These are phyloP conservation scores for Alternaria ethzedia DNA, from an alignment of 2,329 filamentous ascomycete genomes.

Conservation along the genomic window DNA sequence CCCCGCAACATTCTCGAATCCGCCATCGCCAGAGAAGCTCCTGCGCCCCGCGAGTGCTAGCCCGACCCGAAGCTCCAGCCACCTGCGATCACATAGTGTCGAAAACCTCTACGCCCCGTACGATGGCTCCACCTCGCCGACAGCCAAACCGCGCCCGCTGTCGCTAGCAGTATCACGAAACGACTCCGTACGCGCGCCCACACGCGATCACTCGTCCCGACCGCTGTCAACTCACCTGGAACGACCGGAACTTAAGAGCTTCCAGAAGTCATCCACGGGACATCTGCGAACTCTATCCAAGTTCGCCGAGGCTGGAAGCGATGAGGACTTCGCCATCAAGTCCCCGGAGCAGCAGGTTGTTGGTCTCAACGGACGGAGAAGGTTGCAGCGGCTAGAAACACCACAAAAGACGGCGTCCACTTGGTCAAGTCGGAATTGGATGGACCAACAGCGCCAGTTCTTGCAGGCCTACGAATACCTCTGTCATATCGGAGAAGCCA, in stretches of 20 bases:
- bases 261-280: constrained; percentile 87
- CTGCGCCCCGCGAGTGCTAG: constrained; percentile 22
- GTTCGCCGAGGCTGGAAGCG: constrained; percentile 75
- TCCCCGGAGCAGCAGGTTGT: constrained; percentile 83
- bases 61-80: constrained; percentile 26
- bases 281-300: constrained; percentile 87
- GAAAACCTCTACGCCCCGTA: constrained; percentile 51
- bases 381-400: constrained; percentile 72
- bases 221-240: constrained; percentile 46
- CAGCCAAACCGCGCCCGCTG: constrained; percentile 52
- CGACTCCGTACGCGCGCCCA: constrained; percentile 47
- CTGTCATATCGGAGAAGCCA: constrained; percentile 97
- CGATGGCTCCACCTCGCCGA: constrained; percentile 52
- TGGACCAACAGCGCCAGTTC: constrained; percentile 98
- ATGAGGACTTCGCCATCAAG: constrained; percentile 81
- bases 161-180: constrained; percentile 49
- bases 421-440: constrained; percentile 91
- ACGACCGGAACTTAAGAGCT: constrained; percentile 71
- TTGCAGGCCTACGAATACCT: constrained; percentile 97
- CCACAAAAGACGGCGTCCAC: constrained; percentile 61
- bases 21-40: constrained; percentile 31
- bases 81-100: constrained; percentile 52
- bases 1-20: constrained; percentile 9
- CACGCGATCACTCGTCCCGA: constrained; percentile 40
- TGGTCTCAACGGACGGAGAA: constrained; percentile 82